Base-by-base conservation (phyloP, 2,329 filamentous ascomycete genomes). In the Achaetomium macrosporum region DNA sequence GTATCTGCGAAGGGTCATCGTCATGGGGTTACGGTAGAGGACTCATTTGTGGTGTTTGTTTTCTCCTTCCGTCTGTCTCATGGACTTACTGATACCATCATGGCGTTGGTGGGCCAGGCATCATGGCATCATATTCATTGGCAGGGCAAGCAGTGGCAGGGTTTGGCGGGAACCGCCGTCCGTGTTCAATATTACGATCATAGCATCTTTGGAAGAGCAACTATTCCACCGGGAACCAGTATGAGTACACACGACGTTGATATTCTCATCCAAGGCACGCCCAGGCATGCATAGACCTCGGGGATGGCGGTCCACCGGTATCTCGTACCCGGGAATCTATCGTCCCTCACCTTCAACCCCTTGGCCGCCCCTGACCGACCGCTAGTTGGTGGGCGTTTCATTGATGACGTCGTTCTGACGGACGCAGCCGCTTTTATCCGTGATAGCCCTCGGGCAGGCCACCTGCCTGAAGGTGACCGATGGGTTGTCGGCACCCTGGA, bases 401-500 rank as follows among this genome's bases (percentile, higher is more conserved):
- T 68, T 56, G 55, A 69, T 67, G 6, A 63, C 63, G 49, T 68
- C 66, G 54, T 64, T 65, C 57, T 57, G 63, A 29, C 68, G 64
- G 8, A 57, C 45, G 61, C 68, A 70, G 13, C 64, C 65, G 57
- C 66, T 68, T 65, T 70, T 70, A 46, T 46, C 25, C 20, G 59
- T 61, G 50, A 64, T 60, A 44, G 58, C 62, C 9, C 59, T 50
- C 50, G 61, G 61, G 56, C 56, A 63, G 39, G 74, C 70, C 12
- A 84, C 79, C 66, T 78, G 72, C 66, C 73, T 68, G 67, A 79
- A 84, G 50, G 67, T 70, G 50, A 84, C 75, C 29, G 61, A 62
- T 7, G 80, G 79, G 68, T 83, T 83, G 64, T 83, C 77, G 45
- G 79, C 74, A 56, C 76, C 75, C 58, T 71, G 62, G 68, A 84